A percentile compares a stretch with the other conserved stretches of the same genome.
Evolutionary conservation across 352 stramenopile genomes (phyloP).

Genomic region (Blastocystis sp.): DNA sequence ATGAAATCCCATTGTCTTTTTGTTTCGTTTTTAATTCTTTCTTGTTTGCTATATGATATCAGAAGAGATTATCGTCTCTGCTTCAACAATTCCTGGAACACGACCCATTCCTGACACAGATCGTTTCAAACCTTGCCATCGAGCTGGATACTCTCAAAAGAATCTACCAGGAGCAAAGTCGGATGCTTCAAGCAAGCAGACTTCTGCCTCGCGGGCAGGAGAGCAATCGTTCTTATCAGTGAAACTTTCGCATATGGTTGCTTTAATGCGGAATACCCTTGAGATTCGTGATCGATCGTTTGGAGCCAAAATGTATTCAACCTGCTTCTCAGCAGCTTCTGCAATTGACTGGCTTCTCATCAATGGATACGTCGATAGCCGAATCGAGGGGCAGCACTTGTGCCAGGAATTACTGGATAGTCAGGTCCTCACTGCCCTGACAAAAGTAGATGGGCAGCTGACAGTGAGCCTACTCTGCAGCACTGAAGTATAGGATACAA

Average conservation of each 20-base stretch:
- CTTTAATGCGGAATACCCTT: constrained; percentile 9
- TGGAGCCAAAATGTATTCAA: constrained; percentile 43
- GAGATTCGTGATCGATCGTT: neutral
- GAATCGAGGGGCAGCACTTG: neutral
- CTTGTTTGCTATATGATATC: constrained; percentile 55
- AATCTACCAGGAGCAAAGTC: neutral
- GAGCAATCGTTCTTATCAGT: neutral
- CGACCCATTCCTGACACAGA: constrained; percentile 7
- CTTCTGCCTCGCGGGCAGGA: constrained; percentile 10
- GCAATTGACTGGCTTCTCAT: constrained; percentile 37
- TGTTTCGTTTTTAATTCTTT: constrained; percentile 31
- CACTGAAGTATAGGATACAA: neutral
- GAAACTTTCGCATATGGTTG: neutral
- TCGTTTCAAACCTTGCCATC: constrained; percentile 45
- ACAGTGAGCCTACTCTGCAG: neutral
- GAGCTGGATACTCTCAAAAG: neutral
- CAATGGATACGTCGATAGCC: constrained; percentile 49
- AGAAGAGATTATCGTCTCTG: constrained; percentile 40
- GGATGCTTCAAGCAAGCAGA: constrained; percentile 44
- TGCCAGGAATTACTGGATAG: constrained; percentile 16
- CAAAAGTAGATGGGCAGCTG: neutral
- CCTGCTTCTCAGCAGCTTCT: constrained; percentile 32
- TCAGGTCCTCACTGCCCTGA: neutral
- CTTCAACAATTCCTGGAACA: neutral
- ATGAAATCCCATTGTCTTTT: constrained; percentile 11